These are phyloP conservation scores for Clausena lansium DNA, from an alignment of 345 rosid genomes.

Conservation along the genomic window DNA sequence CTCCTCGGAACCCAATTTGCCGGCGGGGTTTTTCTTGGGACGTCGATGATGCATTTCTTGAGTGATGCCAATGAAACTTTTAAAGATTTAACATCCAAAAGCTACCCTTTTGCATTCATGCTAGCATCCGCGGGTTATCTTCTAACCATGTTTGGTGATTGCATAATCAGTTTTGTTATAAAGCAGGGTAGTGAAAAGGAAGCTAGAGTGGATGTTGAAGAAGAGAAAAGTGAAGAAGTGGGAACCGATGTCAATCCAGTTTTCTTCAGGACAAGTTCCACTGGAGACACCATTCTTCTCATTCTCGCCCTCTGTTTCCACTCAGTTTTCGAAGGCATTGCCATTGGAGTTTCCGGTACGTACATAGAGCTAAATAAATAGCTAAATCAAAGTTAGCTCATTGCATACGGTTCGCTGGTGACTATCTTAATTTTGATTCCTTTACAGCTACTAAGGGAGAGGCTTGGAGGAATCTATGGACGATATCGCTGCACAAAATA, in stretches of 20 bases:
- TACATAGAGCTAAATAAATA: neutral
- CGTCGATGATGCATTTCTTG: slow-evolving; percentile 71
- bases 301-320: slow-evolving; percentile 78
- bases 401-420: too few relatives aligned
- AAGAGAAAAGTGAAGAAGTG: slow-evolving; percentile 23
- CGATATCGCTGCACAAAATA: slow-evolving; percentile 75
- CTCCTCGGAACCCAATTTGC: slow-evolving; percentile 82
- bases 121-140: slow-evolving; percentile 66
- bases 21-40: slow-evolving; percentile 74
- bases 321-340: slow-evolving; percentile 86
- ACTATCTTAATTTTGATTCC: neutral
- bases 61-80: slow-evolving; percentile 68
- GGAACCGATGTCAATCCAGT: slow-evolving; percentile 29
- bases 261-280: slow-evolving; percentile 40
- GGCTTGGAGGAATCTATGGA: slow-evolving; percentile 91
- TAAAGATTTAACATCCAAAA: slow-evolving; percentile 39
- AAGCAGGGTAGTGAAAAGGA: slow-evolving; percentile 14
- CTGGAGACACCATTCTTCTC: slow-evolving; percentile 72
- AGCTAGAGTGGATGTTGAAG: slow-evolving; percentile 32
- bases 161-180: slow-evolving; percentile 40
- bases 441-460: slow-evolving; percentile 45
- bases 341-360: slow-evolving; percentile 77
- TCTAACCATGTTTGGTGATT: slow-evolving; percentile 80
- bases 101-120: slow-evolving; percentile 79
- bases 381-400: too few relatives aligned